These are phyloP conservation scores for Cicer arietinum DNA, from an alignment of 306 rosid species.

Conservation along the genomic window DNA sequence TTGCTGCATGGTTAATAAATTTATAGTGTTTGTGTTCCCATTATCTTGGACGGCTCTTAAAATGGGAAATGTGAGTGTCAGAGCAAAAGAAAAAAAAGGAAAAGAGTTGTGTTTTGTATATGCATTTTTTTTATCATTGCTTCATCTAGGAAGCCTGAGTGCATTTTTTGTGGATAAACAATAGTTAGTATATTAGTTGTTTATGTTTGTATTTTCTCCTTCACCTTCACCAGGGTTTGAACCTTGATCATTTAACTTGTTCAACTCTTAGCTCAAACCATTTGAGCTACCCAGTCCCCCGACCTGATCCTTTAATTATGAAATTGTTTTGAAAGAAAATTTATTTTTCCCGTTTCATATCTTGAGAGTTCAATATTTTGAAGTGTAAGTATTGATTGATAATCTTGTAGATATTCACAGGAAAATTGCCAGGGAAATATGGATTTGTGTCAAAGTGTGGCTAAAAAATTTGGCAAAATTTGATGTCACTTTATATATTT, in stretches of 20 bases:
- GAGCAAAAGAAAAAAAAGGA: background rate
- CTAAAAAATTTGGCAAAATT: background rate
- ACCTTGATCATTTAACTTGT: too few relatives aligned
- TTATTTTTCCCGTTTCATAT: conserved; percentile 10
- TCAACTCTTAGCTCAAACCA: too few relatives aligned
- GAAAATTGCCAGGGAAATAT: conserved; percentile 16
- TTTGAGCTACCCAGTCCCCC: too few relatives aligned
- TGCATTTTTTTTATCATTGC: background rate
- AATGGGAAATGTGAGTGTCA: conserved; percentile 18
- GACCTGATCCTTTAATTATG: background rate
- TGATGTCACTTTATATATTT: conserved; percentile 4
- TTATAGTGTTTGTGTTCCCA: conserved; percentile 14
- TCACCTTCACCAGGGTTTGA: too few relatives aligned
- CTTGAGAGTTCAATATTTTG: background rate
- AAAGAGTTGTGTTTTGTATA: conserved; percentile 16
- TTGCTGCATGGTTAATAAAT: conserved; percentile 8
- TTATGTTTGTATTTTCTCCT: too few relatives aligned
- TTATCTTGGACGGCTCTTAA: conserved; percentile 36
- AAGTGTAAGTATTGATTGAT: conserved; percentile 9
- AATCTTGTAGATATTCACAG: background rate
- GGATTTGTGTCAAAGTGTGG: conserved; percentile 14
- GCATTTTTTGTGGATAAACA: background rate
- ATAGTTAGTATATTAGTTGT: too few relatives aligned
- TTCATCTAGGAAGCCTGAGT: conserved; percentile 16
- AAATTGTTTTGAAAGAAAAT: conserved; percentile 4